Base-by-base conservation (phyloP, 805 yeast species). In the Pichia exigua region DNA sequence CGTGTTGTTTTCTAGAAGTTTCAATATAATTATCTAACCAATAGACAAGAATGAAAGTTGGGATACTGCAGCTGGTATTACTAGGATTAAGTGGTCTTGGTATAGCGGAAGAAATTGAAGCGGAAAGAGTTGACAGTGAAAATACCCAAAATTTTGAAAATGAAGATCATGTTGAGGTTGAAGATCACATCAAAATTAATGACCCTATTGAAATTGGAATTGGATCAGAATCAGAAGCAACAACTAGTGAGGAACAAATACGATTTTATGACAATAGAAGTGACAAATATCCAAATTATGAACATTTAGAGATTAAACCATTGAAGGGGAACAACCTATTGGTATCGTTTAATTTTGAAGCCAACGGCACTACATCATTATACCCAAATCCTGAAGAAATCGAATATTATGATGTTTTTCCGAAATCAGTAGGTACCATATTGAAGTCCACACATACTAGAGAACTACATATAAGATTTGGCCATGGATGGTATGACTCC, bases 401-500 rank as follows among this genome's bases (percentile, higher is more conserved):
- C 2, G 46, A 47, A 9, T 87, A 84, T 60, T 84, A 82, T 62
- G 78, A 78, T 5, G 76, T 78, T 18, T 91, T 94, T 60, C 97
- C 99, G 0, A 79, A 86, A 54, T 73, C 89, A 1, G 69, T 94
- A 10, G 92, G 89, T 4, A 94, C 95, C 28, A 75, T 92, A 2
- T 63, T 94, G 15, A 80, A 78, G 42, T 67, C 75, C 13, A 78
- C 95, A 2, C 73, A 77, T 53, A 77, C 95, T 0, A 74, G 86
- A 50, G 91, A 87, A 60, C 71, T 94, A 44, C 96, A 88, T 65
- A 69, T 94, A 54, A 71, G 97, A 50, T 94, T 94, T 63, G 79
- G 95, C 2, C 95, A 88, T 66, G 99, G 99, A 0, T 86, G 90
- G 82, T 94, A 97, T 92, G 96, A 94, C 62, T 72, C 91, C 1